Percentiles rank a stretch among this genome's conserved stretches.
phyloP scores from a whole-genome alignment of 768 basidiomycete genomes.

The Calocybe gangraenosa region DNA sequence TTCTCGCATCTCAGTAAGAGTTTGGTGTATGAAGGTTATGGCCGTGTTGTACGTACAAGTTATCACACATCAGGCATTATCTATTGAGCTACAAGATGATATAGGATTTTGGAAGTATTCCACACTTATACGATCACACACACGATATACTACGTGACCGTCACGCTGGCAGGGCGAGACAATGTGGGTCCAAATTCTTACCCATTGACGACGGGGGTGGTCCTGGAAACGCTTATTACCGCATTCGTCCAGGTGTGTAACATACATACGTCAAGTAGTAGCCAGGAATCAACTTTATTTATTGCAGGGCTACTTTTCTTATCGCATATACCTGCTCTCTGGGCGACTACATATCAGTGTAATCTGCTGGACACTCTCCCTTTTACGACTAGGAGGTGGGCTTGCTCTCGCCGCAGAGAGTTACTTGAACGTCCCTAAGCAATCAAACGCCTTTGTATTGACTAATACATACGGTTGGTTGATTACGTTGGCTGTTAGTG shows the following conservation, averaged over 20 bases:
- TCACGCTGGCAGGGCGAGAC: constrained; percentile 7
- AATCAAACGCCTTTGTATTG: constrained; percentile 18
- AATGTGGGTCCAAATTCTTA: constrained; percentile 17
- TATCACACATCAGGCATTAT: too few relatives aligned
- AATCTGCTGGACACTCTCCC: constrained; percentile 15
- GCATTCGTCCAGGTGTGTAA: constrained; percentile 16
- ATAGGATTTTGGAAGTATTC: constrained; percentile 16
- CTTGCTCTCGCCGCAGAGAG: constrained; percentile 15
- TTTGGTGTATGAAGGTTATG: not conserved
- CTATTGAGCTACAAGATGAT: not conserved
- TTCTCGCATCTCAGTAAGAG: not conserved
- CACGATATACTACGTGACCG: constrained; percentile 17
- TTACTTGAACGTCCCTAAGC: constrained; percentile 18
- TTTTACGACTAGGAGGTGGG: constrained; percentile 17
- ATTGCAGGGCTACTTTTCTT: constrained; percentile 20
- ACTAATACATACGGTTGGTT: constrained; percentile 21
- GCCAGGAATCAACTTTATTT: not conserved
- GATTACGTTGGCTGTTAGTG: constrained; percentile 17
- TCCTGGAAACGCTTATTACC: constrained; percentile 18
- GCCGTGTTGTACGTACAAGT: constrained; percentile 1
- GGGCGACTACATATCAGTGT: constrained; percentile 10
- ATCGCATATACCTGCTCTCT: constrained; percentile 20
- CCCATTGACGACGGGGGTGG: constrained; percentile 15
- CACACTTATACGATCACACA: constrained; percentile 17
- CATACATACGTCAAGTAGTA: not conserved